Conservation (phyloP, 2,329 filamentous ascomycete species). For the Claviceps africana region DNA sequence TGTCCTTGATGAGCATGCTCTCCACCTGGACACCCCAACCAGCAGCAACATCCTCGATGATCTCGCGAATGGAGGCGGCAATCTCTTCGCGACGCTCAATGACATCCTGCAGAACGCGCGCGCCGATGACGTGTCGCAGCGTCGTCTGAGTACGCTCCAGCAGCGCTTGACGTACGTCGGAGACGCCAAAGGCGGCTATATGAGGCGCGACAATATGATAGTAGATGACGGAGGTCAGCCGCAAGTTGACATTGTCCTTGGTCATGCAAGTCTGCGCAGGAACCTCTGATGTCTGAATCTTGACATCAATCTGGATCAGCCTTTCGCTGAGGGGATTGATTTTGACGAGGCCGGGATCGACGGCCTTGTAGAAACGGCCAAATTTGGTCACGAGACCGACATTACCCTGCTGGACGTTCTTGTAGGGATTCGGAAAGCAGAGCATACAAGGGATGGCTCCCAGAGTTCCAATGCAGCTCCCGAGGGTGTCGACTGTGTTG, state of each 20-base stretch:
- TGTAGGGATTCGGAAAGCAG: constrained; percentile 90
- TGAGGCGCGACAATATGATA: constrained; percentile 94
- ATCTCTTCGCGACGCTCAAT: constrained; percentile 98
- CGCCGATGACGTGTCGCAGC: constrained; percentile 88
- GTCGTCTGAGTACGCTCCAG: constrained; percentile 97
- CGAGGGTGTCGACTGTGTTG: constrained; percentile 56
- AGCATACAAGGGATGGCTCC: constrained; percentile 88
- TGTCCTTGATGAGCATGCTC: constrained; percentile 98
- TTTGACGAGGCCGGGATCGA: constrained; percentile 93
- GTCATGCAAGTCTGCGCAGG: constrained; percentile 98
- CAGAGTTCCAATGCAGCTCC: constrained; percentile 57
- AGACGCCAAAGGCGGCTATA: constrained; percentile 93
- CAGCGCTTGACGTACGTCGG: constrained; percentile 89
- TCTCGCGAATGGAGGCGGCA: constrained; percentile 86
- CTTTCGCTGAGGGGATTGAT: constrained; percentile 90
- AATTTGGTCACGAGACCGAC: constrained; percentile 95
- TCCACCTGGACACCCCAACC: constrained; percentile 96
- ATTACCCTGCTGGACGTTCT: constrained; percentile 80
- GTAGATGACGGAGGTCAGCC: constrained; percentile 95
- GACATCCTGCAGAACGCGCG: constrained; percentile 89
- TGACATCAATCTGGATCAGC: constrained; percentile 88
- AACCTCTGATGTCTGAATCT: constrained; percentile 97
- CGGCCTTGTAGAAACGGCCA: constrained; percentile 83
- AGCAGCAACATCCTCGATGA: constrained; percentile 87
- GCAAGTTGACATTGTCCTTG: constrained; percentile 94